Evolutionary conservation across 2,329 filamentous ascomycete genomes (phyloP).

Genomic region (Epichloe festucae): DNA sequence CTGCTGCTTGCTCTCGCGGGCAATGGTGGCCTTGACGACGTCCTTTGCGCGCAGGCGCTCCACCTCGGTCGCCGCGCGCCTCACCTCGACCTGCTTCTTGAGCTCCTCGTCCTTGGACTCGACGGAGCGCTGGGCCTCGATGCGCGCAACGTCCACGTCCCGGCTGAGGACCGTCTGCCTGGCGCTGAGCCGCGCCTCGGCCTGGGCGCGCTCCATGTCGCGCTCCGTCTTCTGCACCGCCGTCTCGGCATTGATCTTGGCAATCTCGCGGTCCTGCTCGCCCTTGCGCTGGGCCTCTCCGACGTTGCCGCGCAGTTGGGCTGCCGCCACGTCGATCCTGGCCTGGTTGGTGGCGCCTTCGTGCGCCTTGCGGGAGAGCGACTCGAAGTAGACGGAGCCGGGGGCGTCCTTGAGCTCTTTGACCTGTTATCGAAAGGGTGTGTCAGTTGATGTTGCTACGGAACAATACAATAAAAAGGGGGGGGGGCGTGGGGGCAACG

Average conservation of each 20-base stretch:
- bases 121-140: conserved; percentile 58
- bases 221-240: conserved; percentile 75
- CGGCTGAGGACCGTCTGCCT: conserved; percentile 59
- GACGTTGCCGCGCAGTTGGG: conserved; percentile 53
- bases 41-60: conserved; percentile 66
- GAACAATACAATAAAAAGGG: background rate
- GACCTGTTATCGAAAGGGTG: conserved; percentile 20
- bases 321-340: conserved; percentile 51
- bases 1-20: conserved; percentile 54
- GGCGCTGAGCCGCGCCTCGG: conserved; percentile 63
- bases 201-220: conserved; percentile 66
- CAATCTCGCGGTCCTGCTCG: conserved; percentile 72
- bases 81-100: conserved; percentile 63
- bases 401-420: conserved; percentile 79
- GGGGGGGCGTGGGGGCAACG: background rate
- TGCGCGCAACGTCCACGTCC: conserved; percentile 63
- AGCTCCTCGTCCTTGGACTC: conserved; percentile 70
- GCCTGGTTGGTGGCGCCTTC: conserved; percentile 77
- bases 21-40: conserved; percentile 64
- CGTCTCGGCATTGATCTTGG: conserved; percentile 77
- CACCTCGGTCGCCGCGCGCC: conserved; percentile 66
- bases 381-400: conserved; percentile 71
- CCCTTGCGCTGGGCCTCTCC: conserved; percentile 69
- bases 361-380: conserved; percentile 69
- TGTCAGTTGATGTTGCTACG: background rate